Conservation (phyloP, 768 basidiomycete species). For the Russula brevipes region DNA sequence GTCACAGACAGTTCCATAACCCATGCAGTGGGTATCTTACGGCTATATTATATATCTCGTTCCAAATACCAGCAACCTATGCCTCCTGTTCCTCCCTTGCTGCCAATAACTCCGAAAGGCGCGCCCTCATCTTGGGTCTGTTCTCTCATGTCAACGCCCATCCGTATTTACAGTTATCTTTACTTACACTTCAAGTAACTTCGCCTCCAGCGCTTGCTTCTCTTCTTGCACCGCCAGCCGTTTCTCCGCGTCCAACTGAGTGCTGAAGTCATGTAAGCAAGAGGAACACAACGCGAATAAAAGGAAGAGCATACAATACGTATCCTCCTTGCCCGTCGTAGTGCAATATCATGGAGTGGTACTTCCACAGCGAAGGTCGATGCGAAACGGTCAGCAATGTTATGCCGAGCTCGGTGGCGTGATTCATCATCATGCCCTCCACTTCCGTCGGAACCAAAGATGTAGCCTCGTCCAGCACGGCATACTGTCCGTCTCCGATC, state of each 20-base stretch:
- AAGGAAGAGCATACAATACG: constrained; percentile 64
- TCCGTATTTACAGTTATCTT: neutral
- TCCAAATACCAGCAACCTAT: constrained; percentile 1
- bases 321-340: constrained; percentile 95
- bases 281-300: neutral
- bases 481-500: constrained; percentile 55
- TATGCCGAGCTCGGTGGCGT: constrained; percentile 80
- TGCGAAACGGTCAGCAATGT: constrained; percentile 94
- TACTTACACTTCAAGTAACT: constrained; percentile 80
- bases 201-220: constrained; percentile 83
- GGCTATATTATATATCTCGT: neutral
- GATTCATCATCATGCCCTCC: constrained; percentile 93
- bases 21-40: neutral
- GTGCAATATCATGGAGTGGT: constrained; percentile 83
- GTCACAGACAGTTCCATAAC: neutral
- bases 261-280: constrained; percentile 43
- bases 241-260: constrained; percentile 84
- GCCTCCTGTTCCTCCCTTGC: constrained; percentile 25
- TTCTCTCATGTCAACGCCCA: constrained; percentile 11
- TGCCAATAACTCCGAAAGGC: constrained; percentile 60
- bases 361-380: constrained; percentile 89
- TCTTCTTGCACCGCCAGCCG: constrained; percentile 90
- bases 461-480: constrained; percentile 95
- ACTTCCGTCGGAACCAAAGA: constrained; percentile 89
- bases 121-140: constrained; percentile 77